These are phyloP conservation scores for Narthecium ossifragum DNA, from an alignment of 106 monocot species.

Conservation along the genomic window DNA sequence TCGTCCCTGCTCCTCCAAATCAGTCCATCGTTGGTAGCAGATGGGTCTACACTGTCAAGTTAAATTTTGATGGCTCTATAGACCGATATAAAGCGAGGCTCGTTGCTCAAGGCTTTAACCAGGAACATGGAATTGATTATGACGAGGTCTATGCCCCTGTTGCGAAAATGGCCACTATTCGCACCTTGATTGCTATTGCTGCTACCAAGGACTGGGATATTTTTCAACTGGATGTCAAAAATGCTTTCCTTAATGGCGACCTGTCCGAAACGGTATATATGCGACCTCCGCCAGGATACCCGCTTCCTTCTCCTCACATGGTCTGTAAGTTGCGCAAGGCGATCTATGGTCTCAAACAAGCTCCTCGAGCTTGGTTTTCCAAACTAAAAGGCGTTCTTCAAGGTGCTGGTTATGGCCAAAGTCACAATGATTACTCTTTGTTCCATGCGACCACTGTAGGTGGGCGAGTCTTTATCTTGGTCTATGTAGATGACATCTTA, in stretches of 20 bases:
- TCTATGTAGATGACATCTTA: not conserved
- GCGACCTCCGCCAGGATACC: not conserved
- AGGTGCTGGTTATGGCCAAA: not conserved
- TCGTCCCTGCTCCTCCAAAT: not conserved
- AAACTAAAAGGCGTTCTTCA: not conserved
- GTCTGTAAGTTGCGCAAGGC: not conserved
- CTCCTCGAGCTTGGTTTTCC: not conserved
- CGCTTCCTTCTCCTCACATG: not conserved
- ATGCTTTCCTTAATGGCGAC: not conserved
- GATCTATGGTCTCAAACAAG: not conserved
- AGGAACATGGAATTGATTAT: not conserved
- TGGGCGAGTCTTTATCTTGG: not conserved
- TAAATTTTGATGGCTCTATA: slow-evolving; percentile 10
- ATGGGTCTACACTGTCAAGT: slow-evolving; percentile 9
- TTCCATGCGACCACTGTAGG: too few relatives aligned
- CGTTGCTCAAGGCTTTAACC: not conserved
- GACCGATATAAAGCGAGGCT: slow-evolving; percentile 20
- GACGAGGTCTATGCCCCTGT: not conserved
- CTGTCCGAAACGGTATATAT: not conserved
- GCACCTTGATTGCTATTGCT: not conserved
- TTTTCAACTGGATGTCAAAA: not conserved
- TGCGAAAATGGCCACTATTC: not conserved
- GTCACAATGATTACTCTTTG: not conserved
- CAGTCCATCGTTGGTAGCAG: not conserved
- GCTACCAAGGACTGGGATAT: not conserved